These are phyloP conservation scores for Salvia splendens DNA, from an alignment of 257 asterid genomes.

Conservation along the genomic window DNA sequence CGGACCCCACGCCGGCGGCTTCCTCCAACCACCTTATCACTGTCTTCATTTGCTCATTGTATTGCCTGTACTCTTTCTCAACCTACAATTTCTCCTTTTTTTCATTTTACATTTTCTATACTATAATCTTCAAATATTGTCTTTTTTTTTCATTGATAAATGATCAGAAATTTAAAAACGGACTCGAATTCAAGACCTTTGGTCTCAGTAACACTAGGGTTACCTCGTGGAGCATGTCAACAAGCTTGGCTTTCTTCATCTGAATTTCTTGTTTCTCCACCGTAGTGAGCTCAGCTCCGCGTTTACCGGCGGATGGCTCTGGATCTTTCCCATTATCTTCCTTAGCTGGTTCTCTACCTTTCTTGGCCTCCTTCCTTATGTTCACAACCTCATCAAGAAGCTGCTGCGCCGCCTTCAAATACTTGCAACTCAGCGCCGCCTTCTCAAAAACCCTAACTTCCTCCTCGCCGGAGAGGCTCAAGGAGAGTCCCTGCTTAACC, in stretches of 20 bases:
- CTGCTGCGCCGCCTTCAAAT: slow-evolving; percentile 61
- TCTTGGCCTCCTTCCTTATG: slow-evolving; percentile 45
- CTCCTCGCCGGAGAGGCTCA: slow-evolving; percentile 48
- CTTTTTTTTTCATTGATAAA: too few species aligned
- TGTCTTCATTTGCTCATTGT: slow-evolving; percentile 57
- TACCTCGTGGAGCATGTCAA: slow-evolving; percentile 80
- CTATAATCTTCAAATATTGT: too few species aligned
- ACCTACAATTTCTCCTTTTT: slow-evolving; percentile 36
- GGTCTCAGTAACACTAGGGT: too few species aligned
- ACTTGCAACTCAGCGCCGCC: slow-evolving; percentile 52
- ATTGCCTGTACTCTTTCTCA: slow-evolving; percentile 64
- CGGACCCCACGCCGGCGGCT: slow-evolving; percentile 55
- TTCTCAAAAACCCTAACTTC: slow-evolving; percentile 20
- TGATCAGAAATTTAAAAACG: too few species aligned
- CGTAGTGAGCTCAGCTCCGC: slow-evolving; percentile 50
- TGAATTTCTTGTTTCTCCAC: slow-evolving; percentile 72
- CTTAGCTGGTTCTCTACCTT: slow-evolving; percentile 30
- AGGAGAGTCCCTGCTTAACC: slow-evolving; percentile 50
- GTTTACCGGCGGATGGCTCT: slow-evolving; percentile 23
- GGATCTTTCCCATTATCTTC: slow-evolving; percentile 18
- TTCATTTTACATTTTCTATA: too few species aligned
- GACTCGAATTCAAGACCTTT: too few species aligned
- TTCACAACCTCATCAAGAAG: slow-evolving; percentile 71
- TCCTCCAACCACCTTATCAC: slow-evolving; percentile 55
- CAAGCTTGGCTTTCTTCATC: slow-evolving; percentile 72